Evolutionary conservation across 2,329 filamentous ascomycete species (phyloP).

Genomic region (Fusarium sp.): DNA sequence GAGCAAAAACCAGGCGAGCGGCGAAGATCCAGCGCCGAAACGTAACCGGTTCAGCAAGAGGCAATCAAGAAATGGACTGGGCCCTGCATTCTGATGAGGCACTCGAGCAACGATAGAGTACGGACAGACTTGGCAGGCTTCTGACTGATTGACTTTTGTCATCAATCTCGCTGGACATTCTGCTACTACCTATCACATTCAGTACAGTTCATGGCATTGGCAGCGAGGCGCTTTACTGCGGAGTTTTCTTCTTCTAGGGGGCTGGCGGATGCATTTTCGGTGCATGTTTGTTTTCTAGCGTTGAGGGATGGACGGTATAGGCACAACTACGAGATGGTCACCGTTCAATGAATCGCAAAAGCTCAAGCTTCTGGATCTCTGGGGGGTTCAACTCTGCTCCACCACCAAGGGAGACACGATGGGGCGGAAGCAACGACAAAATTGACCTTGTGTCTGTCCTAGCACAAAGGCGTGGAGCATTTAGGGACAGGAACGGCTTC

Average conservation of each 20-base stretch:
- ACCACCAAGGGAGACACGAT: neutral
- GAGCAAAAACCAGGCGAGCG: conserved; percentile 68
- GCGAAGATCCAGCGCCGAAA: conserved; percentile 65
- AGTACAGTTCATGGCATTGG: conserved; percentile 47
- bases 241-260: conserved; percentile 44
- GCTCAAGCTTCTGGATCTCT: conserved; percentile 13
- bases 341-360: conserved; percentile 7
- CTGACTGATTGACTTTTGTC: conserved; percentile 16
- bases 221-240: conserved; percentile 50
- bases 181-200: conserved; percentile 39
- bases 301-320: conserved; percentile 16
- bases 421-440: neutral
- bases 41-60: conserved; percentile 86
- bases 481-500: neutral
- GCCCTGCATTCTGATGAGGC: conserved; percentile 78
- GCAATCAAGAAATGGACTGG: conserved; percentile 93
- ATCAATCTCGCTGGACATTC: conserved; percentile 36
- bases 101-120: conserved; percentile 10
- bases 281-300: conserved; percentile 41
- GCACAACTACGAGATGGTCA: neutral
- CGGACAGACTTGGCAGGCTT: conserved; percentile 18
- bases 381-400: neutral
- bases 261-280: conserved; percentile 40
- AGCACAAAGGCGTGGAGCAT: neutral
- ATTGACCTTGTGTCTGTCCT: conserved; percentile 3